Conservation (phyloP, 1,284 basidiomycete species). For the Cutaneotrichosporon sp. region DNA sequence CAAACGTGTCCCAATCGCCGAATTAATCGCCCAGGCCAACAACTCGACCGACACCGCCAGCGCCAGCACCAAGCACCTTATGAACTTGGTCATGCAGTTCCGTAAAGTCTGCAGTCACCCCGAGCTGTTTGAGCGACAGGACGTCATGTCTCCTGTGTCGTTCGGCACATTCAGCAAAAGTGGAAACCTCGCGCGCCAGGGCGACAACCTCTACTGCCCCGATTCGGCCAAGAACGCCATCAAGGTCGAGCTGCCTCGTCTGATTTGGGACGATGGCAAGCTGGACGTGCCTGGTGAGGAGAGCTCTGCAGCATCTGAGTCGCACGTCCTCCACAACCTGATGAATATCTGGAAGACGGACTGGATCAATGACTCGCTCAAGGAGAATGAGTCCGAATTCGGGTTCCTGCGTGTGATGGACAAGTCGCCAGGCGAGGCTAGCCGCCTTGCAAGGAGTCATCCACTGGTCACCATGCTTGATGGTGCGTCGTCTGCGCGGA, state of each 20-base stretch:
- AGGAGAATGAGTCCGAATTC: conserved; percentile 58
- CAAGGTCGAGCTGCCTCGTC: conserved; percentile 66
- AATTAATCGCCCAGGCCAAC: conserved; percentile 87
- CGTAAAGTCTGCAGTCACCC: conserved; percentile 99
- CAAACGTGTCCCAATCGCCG: conserved; percentile 89
- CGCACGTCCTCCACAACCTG: conserved; percentile 62
- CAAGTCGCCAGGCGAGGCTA: conserved; percentile 59
- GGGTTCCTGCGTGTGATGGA: conserved; percentile 71
- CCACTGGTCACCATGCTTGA: conserved; percentile 28
- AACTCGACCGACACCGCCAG: conserved; percentile 66
- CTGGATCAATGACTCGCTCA: conserved; percentile 68
- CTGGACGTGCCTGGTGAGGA: conserved; percentile 62
- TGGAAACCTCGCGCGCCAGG: conserved; percentile 75
- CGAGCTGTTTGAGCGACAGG: conserved; percentile 95
- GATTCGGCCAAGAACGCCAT: conserved; percentile 80
- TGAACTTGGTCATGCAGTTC: conserved; percentile 99
- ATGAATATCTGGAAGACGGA: conserved; percentile 89
- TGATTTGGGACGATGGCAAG: conserved; percentile 75
- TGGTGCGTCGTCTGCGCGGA: conserved; percentile 14
- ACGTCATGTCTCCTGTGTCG: conserved; percentile 87
- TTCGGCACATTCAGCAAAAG: conserved; percentile 80
- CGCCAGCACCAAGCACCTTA: conserved; percentile 60
- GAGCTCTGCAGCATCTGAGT: conserved; percentile 57
- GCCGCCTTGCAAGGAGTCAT: conserved; percentile 52
- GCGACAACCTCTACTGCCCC: conserved; percentile 73